Conservation (phyloP, 495 filamentous ascomycete genomes). For the Halenospora varia region DNA sequence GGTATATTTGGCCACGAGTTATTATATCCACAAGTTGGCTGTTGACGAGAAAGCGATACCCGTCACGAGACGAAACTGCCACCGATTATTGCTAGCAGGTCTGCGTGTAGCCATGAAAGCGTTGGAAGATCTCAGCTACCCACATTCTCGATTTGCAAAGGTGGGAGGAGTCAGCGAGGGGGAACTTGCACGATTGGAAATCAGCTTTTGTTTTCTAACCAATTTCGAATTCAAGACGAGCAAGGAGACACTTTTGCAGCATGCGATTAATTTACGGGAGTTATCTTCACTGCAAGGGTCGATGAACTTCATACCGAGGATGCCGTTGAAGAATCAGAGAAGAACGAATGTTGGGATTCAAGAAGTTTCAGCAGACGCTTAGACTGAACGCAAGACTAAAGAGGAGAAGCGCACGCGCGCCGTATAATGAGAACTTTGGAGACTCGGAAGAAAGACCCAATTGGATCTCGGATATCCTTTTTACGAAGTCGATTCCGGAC, state of each 20-base stretch:
- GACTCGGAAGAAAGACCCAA: background rate
- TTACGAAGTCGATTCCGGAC: background rate
- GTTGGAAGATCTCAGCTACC: conserved; percentile 82
- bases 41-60: conserved; percentile 68
- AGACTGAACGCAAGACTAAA: background rate
- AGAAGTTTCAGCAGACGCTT: conserved; percentile 23
- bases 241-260: conserved; percentile 53
- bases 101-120: conserved; percentile 89
- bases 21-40: conserved; percentile 82
- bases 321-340: conserved; percentile 21
- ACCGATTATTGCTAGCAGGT: conserved; percentile 80
- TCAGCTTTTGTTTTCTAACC: conserved; percentile 83
- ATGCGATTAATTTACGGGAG: conserved; percentile 29
- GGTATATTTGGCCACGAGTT: conserved; percentile 86
- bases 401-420: background rate
- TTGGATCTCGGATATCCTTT: too few relatives aligned
- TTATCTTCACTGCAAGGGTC: conserved; percentile 25
- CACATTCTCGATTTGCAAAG: conserved; percentile 76
- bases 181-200: conserved; percentile 79
- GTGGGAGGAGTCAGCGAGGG: conserved; percentile 83
- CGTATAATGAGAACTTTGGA: background rate
- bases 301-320: conserved; percentile 23
- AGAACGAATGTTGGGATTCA: conserved; percentile 15
- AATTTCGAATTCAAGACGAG: conserved; percentile 77
- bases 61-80: conserved; percentile 77